Percentiles rank a stretch among this genome's conserved stretches.
These are phyloP conservation scores for Tetradesmus lagerheimii DNA, from an alignment of 139 green algal genomes.

Conservation along the genomic window DNA sequence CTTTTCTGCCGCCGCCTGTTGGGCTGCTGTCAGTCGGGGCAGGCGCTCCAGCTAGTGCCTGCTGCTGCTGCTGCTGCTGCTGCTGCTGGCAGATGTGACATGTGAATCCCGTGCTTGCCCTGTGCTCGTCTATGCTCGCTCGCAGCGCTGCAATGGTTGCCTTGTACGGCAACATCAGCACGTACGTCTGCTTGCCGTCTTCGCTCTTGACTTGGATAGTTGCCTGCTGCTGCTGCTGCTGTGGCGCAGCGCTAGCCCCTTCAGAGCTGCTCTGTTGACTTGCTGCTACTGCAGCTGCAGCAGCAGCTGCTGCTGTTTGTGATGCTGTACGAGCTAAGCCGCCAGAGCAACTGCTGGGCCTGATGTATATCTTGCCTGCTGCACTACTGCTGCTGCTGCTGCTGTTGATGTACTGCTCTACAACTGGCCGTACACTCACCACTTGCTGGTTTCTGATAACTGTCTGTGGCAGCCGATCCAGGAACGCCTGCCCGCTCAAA, in stretches of 20 bases:
- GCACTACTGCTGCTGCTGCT: slow-evolving; percentile 9
- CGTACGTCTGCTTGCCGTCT: slow-evolving; percentile 68
- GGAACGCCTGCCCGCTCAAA: slow-evolving; percentile 56
- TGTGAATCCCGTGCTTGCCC: background rate
- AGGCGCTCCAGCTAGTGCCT: no score
- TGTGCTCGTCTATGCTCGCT: slow-evolving; percentile 54
- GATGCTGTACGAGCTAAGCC: background rate
- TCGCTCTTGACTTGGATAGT: slow-evolving; percentile 67
- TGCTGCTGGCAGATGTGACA: slow-evolving; percentile 8
- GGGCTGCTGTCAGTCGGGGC: background rate
- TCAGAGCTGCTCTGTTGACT: background rate
- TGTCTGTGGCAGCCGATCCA: slow-evolving; percentile 61
- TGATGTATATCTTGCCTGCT: slow-evolving; percentile 20
- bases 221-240: slow-evolving; percentile 21
- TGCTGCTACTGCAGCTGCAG: slow-evolving; percentile 13
- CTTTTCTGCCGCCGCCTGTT: background rate
- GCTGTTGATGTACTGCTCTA: slow-evolving; percentile 6
- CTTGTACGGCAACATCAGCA: slow-evolving; percentile 63
- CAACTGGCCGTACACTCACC: slow-evolving; percentile 47
- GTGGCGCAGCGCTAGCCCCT: background rate
- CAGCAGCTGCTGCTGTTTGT: background rate
- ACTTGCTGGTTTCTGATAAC: slow-evolving; percentile 68
- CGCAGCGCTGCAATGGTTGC: slow-evolving; percentile 62
- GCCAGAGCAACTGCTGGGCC: background rate
- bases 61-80: background rate